phyloP scores from a whole-genome alignment of 805 yeast genomes.

The Blastobotrys attinorum region DNA sequence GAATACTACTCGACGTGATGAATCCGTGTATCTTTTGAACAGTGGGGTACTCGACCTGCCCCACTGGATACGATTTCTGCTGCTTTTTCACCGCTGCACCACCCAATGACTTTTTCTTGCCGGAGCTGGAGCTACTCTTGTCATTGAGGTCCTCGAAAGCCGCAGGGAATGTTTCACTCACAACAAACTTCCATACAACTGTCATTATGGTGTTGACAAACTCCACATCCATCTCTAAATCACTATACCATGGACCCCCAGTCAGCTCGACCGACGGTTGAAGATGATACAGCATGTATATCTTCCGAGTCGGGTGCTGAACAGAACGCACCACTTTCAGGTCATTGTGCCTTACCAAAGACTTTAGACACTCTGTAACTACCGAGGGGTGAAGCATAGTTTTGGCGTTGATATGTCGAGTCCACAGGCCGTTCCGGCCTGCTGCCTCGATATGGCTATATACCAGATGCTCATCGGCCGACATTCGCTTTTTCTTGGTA shows the following conservation, averaged over 20 bases:
- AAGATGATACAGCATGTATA: conserved; percentile 87
- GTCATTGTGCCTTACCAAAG: conserved; percentile 68
- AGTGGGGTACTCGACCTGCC: conserved; percentile 56
- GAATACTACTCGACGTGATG: conserved; percentile 64
- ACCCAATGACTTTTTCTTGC: conserved; percentile 6
- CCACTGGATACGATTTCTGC: conserved; percentile 49
- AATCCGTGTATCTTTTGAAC: conserved; percentile 70
- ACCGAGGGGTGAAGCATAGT: conserved; percentile 88
- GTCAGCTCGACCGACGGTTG: conserved; percentile 95
- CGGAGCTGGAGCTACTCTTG: too few species aligned
- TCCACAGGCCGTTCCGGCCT: conserved; percentile 95
- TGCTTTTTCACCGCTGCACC: conserved; percentile 6
- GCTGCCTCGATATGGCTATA: conserved; percentile 88
- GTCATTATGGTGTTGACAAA: conserved; percentile 77
- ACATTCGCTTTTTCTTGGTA: conserved; percentile 64
- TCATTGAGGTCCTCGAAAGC: conserved; percentile 50
- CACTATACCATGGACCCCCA: conserved; percentile 99
- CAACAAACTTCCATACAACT: conserved; percentile 82
- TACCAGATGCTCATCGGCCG: conserved; percentile 81
- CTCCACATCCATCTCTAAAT: conserved; percentile 87
- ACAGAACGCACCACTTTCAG: conserved; percentile 89
- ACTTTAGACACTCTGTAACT: conserved; percentile 74
- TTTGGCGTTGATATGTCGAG: conserved; percentile 79
- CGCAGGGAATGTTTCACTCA: conserved; percentile 67
- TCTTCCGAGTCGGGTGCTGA: conserved; percentile 84